Percentiles rank a stretch among this genome's conserved stretches.
These are phyloP conservation scores for Syzygium syzygioides DNA, from an alignment of 441 rosid genomes.

Conservation along the genomic window DNA sequence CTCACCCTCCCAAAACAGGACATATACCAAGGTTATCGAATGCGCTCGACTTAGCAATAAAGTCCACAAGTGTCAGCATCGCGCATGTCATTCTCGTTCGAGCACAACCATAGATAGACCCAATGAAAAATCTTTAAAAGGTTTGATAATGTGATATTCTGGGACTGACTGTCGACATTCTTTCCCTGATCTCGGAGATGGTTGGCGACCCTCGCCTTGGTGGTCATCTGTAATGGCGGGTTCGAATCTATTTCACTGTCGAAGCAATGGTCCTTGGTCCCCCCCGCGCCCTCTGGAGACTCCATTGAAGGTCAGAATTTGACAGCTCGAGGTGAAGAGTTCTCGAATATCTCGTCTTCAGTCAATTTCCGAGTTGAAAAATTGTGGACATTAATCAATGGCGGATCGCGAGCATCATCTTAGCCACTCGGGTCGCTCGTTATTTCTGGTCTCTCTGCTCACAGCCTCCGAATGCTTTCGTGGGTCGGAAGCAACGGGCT, in stretches of 20 bases:
- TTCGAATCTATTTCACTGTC: not conserved
- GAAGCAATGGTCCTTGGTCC: not conserved
- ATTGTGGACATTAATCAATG: not conserved
- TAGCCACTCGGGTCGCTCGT: conserved; percentile 8
- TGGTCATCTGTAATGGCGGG: not conserved
- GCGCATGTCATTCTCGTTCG: not conserved
- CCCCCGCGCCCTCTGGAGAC: not conserved
- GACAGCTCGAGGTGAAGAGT: not conserved
- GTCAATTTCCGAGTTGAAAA: not conserved
- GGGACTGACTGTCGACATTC: not conserved
- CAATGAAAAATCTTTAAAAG: no score
- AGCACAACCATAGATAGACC: not conserved
- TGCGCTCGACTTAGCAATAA: not conserved
- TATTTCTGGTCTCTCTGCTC: not conserved
- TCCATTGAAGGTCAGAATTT: not conserved
- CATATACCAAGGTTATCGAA: not conserved
- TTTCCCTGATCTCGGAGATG: not conserved
- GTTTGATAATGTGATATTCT: not conserved
- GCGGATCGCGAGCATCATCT: conserved; percentile 1
- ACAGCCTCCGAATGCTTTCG: not conserved
- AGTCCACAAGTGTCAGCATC: not conserved
- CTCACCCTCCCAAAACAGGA: not conserved
- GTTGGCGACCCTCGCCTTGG: not conserved
- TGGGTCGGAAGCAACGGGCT: not conserved
- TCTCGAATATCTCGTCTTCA: not conserved